A percentile compares a stretch with the other conserved stretches of the same genome.
phyloP scores from a whole-genome alignment of 257 asterid genomes.

The Anisodus tanguticus region DNA sequence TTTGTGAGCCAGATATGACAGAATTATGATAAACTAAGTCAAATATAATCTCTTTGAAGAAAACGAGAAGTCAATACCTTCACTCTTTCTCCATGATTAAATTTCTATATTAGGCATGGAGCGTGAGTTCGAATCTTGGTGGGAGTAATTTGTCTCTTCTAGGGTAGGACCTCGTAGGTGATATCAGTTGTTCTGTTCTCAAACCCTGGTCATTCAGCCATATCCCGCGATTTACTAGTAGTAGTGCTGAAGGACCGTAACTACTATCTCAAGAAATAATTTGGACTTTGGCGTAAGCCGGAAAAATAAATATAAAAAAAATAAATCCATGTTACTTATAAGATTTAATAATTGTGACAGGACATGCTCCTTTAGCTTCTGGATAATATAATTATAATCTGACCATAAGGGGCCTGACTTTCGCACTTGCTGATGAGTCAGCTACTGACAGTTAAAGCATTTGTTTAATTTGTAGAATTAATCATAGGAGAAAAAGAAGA shows the following conservation, averaged over 20 bases:
- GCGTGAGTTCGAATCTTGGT: too few relatives aligned
- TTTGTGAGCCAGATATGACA: not conserved
- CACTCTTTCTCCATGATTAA: conserved; percentile 6
- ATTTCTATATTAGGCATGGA: too few relatives aligned
- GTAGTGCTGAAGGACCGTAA: too few relatives aligned
- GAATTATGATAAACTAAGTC: not conserved
- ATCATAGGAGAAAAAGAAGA: too few relatives aligned
- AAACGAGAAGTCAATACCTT: not conserved
- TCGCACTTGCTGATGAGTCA: conserved; percentile 15
- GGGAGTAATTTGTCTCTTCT: too few relatives aligned
- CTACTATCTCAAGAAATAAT: too few relatives aligned
- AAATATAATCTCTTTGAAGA: not conserved
- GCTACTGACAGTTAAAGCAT: not conserved
- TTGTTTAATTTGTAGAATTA: not conserved
- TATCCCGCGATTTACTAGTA: too few relatives aligned
- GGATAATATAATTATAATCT: not conserved
- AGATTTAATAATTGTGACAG: not conserved
- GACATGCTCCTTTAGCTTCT: not conserved
- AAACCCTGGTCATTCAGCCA: too few relatives aligned
- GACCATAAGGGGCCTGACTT: not conserved
- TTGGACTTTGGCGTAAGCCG: too few relatives aligned
- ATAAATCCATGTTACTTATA: not conserved
- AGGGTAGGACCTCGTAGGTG: too few relatives aligned
- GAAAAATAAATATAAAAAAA: too few relatives aligned
- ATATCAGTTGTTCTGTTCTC: too few relatives aligned